Percentiles rank a stretch among this genome's conserved stretches.
Evolutionary conservation across 2,329 filamentous ascomycete genomes (phyloP).

Genomic region (Penicillium psychrosexuale): DNA sequence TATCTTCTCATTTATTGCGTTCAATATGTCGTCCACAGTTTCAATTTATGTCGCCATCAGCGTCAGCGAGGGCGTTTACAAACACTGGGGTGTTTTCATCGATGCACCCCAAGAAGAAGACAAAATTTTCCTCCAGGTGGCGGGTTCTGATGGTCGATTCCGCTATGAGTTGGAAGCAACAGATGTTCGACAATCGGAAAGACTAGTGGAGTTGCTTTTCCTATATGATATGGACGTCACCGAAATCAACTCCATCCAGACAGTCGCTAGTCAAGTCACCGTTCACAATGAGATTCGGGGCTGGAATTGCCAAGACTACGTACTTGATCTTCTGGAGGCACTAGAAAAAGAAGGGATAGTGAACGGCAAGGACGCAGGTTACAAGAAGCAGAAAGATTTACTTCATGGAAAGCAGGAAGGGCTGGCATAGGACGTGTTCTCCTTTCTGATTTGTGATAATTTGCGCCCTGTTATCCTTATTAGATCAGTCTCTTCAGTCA

Average conservation of each 20-base stretch:
- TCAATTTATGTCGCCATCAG: not conserved
- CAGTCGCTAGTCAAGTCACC: conserved; percentile 11
- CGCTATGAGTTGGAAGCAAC: not conserved
- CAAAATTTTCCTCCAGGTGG: not conserved
- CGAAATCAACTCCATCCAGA: conserved; percentile 12
- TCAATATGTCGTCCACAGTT: not conserved
- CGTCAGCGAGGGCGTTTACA: not conserved
- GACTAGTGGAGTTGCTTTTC: conserved; percentile 3
- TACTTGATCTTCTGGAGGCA: conserved; percentile 24
- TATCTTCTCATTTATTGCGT: not conserved
- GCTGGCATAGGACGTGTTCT: not conserved
- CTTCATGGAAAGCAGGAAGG: conserved; percentile 11
- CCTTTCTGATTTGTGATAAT: not conserved
- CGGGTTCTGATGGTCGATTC: not conserved
- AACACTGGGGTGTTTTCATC: conserved; percentile 1
- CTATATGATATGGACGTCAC: conserved; percentile 7
- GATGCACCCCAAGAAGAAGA: not conserved
- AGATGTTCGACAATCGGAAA: not conserved
- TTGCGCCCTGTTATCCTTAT: not conserved
- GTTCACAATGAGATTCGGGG: conserved; percentile 22
- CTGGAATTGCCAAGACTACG: conserved; percentile 30
- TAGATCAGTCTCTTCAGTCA: not conserved
- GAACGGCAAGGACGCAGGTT: not conserved
- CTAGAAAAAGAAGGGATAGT: conserved; percentile 18
- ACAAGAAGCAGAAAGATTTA: conserved; percentile 5